Evolutionary conservation across 495 filamentous ascomycete species (phyloP).

Genomic region (Choiromyces venosus): DNA sequence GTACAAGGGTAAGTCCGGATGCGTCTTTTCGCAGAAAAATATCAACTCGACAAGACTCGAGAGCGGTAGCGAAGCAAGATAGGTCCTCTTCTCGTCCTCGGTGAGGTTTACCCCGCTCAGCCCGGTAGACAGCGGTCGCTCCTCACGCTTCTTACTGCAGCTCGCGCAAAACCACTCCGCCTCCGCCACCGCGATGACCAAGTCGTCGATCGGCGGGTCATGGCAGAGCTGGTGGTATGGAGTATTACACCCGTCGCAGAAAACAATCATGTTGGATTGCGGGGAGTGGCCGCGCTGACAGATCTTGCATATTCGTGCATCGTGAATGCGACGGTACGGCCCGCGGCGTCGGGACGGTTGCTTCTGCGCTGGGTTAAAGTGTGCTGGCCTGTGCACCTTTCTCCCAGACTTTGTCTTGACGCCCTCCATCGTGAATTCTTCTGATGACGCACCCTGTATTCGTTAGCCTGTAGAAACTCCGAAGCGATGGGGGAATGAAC

Average conservation of each 20-base stretch:
- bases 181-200: constrained; percentile 58
- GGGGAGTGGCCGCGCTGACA: constrained; percentile 76
- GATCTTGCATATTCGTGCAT: constrained; percentile 59
- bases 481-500: neutral
- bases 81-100: constrained; percentile 40
- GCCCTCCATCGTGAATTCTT: constrained; percentile 43
- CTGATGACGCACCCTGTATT: constrained; percentile 33
- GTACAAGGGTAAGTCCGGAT: constrained; percentile 38
- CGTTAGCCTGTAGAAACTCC: neutral
- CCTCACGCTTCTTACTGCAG: constrained; percentile 54
- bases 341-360: constrained; percentile 49
- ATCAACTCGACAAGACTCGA: constrained; percentile 33
- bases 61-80: constrained; percentile 36
- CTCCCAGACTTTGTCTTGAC: constrained; percentile 75
- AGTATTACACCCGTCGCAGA: constrained; percentile 85
- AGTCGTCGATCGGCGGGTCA: constrained; percentile 68
- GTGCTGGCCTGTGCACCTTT: constrained; percentile 66
- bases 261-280: constrained; percentile 77
- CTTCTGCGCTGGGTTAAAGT: constrained; percentile 60
- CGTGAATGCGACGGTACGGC: constrained; percentile 37
- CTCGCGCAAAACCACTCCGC: constrained; percentile 72
- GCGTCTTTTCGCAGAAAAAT: constrained; percentile 34
- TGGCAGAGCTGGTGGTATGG: constrained; percentile 92
- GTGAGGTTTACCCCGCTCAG: constrained; percentile 28
- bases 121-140: constrained; percentile 45